A percentile compares a stretch with the other conserved stretches of the same genome.
These are phyloP conservation scores for Russula brevipes DNA, from an alignment of 768 basidiomycete genomes.

Conservation along the genomic window DNA sequence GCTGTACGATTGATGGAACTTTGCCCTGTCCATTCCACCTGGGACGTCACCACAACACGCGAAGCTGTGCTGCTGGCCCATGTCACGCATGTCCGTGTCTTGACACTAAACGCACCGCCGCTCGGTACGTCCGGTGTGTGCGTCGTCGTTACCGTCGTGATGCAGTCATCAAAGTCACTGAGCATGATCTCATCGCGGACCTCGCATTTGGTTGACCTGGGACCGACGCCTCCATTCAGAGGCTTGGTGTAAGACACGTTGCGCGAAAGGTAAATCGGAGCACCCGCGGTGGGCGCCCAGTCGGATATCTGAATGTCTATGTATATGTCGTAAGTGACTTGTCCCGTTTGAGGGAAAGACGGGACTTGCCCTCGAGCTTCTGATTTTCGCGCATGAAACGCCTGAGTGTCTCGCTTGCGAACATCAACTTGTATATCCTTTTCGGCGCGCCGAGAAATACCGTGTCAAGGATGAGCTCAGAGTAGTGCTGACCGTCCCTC, in stretches of 20 bases:
- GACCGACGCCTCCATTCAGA: constrained; percentile 79
- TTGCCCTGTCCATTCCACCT: constrained; percentile 93
- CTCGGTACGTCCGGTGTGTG: constrained; percentile 92
- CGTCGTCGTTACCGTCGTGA: constrained; percentile 83
- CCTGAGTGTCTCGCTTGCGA: constrained; percentile 92
- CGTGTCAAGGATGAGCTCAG: constrained; percentile 70
- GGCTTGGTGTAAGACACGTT: constrained; percentile 98
- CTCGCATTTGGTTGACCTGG: constrained; percentile 94
- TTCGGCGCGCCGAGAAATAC: constrained; percentile 89
- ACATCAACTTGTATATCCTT: constrained; percentile 93
- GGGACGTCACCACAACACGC: constrained; percentile 78
- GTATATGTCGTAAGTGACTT: neutral
- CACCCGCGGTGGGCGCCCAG: constrained; percentile 68
- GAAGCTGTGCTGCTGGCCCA: constrained; percentile 83
- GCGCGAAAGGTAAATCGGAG: constrained; percentile 66
- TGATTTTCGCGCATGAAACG: constrained; percentile 89
- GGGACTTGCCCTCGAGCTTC: constrained; percentile 70
- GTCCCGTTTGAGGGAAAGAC: neutral
- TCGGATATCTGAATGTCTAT: constrained; percentile 94
- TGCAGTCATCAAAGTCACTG: constrained; percentile 78
- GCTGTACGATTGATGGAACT: constrained; percentile 62
- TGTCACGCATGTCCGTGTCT: constrained; percentile 90
- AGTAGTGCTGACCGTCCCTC: constrained; percentile 60
- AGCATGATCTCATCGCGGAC: constrained; percentile 79
- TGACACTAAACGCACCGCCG: constrained; percentile 88